Evolutionary conservation across 2,329 filamentous ascomycete species (phyloP).

Genomic region (Capronia coronata): DNA sequence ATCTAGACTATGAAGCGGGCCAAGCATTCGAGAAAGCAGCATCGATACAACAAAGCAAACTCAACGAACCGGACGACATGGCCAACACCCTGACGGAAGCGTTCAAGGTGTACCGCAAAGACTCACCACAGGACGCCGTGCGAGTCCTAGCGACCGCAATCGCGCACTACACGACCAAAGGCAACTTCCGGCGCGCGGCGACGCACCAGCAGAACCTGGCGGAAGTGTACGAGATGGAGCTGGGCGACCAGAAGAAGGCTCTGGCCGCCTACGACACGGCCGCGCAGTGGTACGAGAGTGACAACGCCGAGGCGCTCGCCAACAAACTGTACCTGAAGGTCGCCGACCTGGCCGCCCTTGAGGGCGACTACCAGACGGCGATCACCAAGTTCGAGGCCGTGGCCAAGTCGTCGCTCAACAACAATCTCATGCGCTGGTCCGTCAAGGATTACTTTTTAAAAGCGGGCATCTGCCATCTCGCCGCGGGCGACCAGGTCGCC

Average conservation of each 20-base stretch:
- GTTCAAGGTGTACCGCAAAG: conserved; percentile 89
- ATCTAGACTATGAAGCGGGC: conserved; percentile 72
- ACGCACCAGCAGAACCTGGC: conserved; percentile 84
- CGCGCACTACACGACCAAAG: conserved; percentile 77
- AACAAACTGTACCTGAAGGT: conserved; percentile 94
- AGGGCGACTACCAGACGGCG: conserved; percentile 76
- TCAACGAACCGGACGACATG: conserved; percentile 88
- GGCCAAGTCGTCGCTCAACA: conserved; percentile 68
- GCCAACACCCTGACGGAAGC: conserved; percentile 84
- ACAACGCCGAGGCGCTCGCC: conserved; percentile 78
- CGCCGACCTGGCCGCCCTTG: conserved; percentile 75
- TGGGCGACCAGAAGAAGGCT: conserved; percentile 71
- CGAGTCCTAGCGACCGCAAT: conserved; percentile 74
- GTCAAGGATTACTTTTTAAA: conserved; percentile 96
- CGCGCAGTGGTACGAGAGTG: conserved; percentile 80
- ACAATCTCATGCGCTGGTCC: conserved; percentile 87
- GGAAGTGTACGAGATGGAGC: conserved; percentile 75
- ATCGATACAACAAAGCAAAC: conserved; percentile 67
- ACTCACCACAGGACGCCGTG: conserved; percentile 74
- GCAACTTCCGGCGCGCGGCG: conserved; percentile 85
- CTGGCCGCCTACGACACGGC: conserved; percentile 78
- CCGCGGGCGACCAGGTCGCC: conserved; percentile 68
- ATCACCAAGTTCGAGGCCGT: conserved; percentile 80
- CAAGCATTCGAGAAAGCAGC: conserved; percentile 81
- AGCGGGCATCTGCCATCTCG: conserved; percentile 83